phyloP scores from a whole-genome alignment of 805 yeast species.

The Candida manassasensis region DNA sequence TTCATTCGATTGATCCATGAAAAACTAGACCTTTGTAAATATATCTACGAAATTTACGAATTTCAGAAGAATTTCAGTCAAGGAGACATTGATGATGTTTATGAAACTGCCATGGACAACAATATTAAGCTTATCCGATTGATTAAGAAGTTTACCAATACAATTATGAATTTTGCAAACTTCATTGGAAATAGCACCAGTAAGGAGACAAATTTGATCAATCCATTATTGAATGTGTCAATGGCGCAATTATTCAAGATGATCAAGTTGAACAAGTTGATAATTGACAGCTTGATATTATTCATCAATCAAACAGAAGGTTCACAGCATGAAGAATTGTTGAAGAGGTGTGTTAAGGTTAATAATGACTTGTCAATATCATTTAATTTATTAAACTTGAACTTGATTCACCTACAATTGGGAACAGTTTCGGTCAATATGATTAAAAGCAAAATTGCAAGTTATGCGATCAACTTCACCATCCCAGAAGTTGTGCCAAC shows the following conservation, averaged over 20 bases:
- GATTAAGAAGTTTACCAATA: constrained; percentile 28
- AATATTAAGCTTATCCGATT: constrained; percentile 37
- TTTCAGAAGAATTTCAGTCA: constrained; percentile 7
- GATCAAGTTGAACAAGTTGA: constrained; percentile 31
- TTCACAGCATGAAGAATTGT: constrained; percentile 20
- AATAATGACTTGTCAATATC: constrained; percentile 33
- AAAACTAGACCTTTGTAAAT: constrained; percentile 34
- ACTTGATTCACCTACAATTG: constrained; percentile 18
- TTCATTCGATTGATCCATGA: constrained; percentile 26
- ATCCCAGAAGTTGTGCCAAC: constrained; percentile 3
- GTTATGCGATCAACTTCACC: constrained; percentile 24
- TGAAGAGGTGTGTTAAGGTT: constrained; percentile 28
- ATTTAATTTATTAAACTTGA: constrained; percentile 27
- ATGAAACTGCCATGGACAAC: constrained; percentile 27
- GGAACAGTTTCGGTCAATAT: constrained; percentile 20
- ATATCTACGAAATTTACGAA: constrained; percentile 27
- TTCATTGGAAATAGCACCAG: constrained; percentile 16
- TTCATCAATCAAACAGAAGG: constrained; percentile 10
- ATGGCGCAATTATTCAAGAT: constrained; percentile 30
- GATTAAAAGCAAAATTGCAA: constrained; percentile 21
- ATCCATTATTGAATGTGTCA: constrained; percentile 31
- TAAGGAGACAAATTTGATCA: constrained; percentile 9
- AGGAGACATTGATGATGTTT: constrained; percentile 16
- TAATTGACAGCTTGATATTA: constrained; percentile 25
- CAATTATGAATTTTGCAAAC: constrained; percentile 27